phyloP scores from a whole-genome alignment of 2,329 filamentous ascomycete genomes.

The Fusarium bactridioides region DNA sequence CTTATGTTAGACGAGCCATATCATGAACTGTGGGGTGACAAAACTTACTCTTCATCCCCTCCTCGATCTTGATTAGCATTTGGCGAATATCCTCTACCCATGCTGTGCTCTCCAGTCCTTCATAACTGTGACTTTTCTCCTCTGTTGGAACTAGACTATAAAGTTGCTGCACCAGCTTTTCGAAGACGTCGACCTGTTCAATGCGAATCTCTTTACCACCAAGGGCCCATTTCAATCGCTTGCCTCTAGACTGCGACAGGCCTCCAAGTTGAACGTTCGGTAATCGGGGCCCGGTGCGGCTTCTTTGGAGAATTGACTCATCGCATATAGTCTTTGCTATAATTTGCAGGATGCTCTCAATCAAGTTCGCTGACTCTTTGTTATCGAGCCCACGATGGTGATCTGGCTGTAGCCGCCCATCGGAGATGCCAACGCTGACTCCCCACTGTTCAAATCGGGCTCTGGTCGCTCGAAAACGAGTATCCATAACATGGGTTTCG shows the following conservation, averaged over 20 bases:
- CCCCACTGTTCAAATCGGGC: slow-evolving; percentile 37
- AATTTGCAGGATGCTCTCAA: not conserved
- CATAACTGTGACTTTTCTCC: fast-evolving
- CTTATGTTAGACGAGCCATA: fast-evolving
- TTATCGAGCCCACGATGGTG: not conserved
- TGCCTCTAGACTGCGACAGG: fast-evolving
- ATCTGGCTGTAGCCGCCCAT: not conserved
- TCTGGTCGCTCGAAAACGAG: slow-evolving; percentile 14
- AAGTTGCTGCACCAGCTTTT: not conserved
- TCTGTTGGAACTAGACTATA: not conserved
- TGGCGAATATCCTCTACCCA: not conserved
- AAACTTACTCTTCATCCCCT: not conserved
- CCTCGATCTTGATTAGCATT: not conserved
- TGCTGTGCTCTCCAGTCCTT: fast-evolving
- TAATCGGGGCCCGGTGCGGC: fast-evolving
- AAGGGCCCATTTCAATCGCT: not conserved
- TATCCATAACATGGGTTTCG: slow-evolving; percentile 20
- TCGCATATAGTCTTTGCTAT: not conserved
- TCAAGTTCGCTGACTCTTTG: fast-evolving
- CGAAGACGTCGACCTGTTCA: not conserved
- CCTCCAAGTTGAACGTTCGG: not conserved
- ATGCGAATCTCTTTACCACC: not conserved
- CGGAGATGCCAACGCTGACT: slow-evolving; percentile 17
- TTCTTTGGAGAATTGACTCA: fast-evolving
- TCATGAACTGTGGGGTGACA: fast-evolving